phyloP scores from a whole-genome alignment of 2,329 filamentous ascomycete genomes.

The Endocalyx cinctus region DNA sequence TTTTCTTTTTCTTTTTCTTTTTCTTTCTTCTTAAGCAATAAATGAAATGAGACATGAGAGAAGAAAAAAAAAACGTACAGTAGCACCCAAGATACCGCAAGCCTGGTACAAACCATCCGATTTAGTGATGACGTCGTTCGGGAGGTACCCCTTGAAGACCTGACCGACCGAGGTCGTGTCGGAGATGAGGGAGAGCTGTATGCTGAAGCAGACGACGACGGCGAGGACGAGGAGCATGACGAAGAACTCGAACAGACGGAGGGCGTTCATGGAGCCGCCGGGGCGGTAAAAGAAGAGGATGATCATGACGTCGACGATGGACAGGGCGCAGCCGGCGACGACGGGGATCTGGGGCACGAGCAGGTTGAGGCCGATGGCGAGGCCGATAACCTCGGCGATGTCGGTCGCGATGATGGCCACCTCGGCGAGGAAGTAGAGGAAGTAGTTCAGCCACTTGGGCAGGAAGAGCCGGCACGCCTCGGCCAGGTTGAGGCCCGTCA shows the following conservation, averaged over 20 bases:
- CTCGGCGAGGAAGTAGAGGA: constrained; percentile 60
- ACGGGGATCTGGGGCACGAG: constrained; percentile 59
- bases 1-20: no score
- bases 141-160: constrained; percentile 62
- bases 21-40: no score
- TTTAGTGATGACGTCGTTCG: constrained; percentile 54
- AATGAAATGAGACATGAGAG: not conserved
- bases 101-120: constrained; percentile 61
- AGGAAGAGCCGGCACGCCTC: constrained; percentile 62
- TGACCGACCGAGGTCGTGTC: constrained; percentile 50
- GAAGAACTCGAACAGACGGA: constrained; percentile 61
- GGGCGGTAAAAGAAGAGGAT: constrained; percentile 64
- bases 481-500: constrained; percentile 63
- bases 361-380: constrained; percentile 65
- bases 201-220: constrained; percentile 66
- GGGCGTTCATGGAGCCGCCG: constrained; percentile 51
- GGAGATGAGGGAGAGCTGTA: constrained; percentile 60
- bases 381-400: constrained; percentile 68
- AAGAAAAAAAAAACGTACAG: constrained; percentile 32
- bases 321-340: constrained; percentile 64
- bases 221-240: constrained; percentile 61
- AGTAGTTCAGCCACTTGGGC: constrained; percentile 59
- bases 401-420: constrained; percentile 67
- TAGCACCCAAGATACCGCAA: constrained; percentile 73
- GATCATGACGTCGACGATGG: constrained; percentile 63